Evolutionary conservation across 768 basidiomycete genomes (phyloP).

Genomic region (Pulveroboletus sp.): DNA sequence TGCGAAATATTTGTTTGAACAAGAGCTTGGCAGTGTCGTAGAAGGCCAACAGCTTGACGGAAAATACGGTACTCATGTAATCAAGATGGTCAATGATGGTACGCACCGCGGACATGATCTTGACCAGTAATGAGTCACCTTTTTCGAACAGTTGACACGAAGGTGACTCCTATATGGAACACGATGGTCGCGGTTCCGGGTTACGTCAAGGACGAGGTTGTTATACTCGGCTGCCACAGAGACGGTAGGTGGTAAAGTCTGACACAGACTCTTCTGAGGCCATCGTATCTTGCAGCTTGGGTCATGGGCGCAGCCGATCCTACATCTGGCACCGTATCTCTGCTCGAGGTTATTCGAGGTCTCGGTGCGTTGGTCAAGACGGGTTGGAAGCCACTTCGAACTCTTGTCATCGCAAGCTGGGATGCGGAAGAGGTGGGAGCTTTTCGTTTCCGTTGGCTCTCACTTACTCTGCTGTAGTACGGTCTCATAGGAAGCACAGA

Average conservation of each 20-base stretch:
- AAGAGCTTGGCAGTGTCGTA: conserved; percentile 45
- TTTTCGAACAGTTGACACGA: conserved; percentile 54
- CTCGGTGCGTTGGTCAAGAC: conserved; percentile 43
- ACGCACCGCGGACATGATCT: background rate
- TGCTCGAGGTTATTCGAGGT: conserved; percentile 54
- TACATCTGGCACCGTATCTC: conserved; percentile 50
- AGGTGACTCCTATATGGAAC: conserved; percentile 90
- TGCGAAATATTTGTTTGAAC: conserved; percentile 60
- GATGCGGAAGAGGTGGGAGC: conserved; percentile 60
- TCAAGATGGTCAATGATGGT: conserved; percentile 57
- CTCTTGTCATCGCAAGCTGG: conserved; percentile 73
- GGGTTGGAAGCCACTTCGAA: conserved; percentile 67
- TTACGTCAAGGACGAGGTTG: conserved; percentile 75
- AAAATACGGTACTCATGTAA: conserved; percentile 40
- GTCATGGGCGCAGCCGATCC: conserved; percentile 53
- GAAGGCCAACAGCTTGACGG: conserved; percentile 44
- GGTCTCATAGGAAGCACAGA: conserved; percentile 86
- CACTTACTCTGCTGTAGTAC: conserved; percentile 32
- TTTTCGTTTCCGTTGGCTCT: background rate
- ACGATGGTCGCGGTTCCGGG: conserved; percentile 81
- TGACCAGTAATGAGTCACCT: background rate
- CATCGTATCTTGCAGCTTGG: conserved; percentile 24
- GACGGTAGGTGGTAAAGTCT: conserved; percentile 54
- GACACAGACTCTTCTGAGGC: background rate
- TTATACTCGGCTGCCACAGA: conserved; percentile 82